These are phyloP conservation scores for Cystobasidium ongulense DNA, from an alignment of 768 basidiomycete species.

Conservation along the genomic window DNA sequence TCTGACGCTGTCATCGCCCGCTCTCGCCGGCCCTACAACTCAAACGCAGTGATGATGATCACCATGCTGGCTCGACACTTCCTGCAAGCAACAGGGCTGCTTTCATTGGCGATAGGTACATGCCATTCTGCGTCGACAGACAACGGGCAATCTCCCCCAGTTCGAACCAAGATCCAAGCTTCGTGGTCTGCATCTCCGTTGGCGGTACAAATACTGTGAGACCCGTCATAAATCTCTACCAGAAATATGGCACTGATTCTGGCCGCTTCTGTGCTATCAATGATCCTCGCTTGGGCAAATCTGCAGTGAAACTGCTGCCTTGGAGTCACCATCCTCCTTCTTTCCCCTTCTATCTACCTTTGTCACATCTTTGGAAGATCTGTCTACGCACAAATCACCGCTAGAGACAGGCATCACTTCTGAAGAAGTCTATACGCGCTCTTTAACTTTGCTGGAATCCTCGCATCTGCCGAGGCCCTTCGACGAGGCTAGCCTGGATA, in stretches of 20 bases:
- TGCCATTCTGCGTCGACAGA: neutral
- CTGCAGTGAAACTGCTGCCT: conserved; percentile 66
- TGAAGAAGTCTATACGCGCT: neutral
- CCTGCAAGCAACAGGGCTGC: neutral
- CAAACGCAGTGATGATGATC: neutral
- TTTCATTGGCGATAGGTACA: neutral
- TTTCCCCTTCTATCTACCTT: conserved; percentile 62
- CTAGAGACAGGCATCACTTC: conserved; percentile 19
- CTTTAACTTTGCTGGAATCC: conserved; percentile 47
- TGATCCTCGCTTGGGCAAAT: too few relatives aligned
- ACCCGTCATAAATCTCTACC: neutral
- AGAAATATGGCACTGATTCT: neutral
- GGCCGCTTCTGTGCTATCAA: too few relatives aligned
- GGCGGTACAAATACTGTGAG: conserved; percentile 30
- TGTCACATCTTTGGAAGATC: conserved; percentile 50
- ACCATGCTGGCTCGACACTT: neutral
- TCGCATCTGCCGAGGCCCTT: conserved; percentile 41
- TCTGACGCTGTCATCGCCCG: neutral
- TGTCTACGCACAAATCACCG: conserved; percentile 2
- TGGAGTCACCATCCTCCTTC: conserved; percentile 65
- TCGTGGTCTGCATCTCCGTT: conserved; percentile 23
- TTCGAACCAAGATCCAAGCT: conserved; percentile 19
- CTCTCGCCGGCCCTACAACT: neutral
- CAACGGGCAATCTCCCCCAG: neutral
- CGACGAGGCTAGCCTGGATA: conserved; percentile 50